Base-by-base conservation (phyloP, 768 basidiomycete species). In the Russula earlei region DNA sequence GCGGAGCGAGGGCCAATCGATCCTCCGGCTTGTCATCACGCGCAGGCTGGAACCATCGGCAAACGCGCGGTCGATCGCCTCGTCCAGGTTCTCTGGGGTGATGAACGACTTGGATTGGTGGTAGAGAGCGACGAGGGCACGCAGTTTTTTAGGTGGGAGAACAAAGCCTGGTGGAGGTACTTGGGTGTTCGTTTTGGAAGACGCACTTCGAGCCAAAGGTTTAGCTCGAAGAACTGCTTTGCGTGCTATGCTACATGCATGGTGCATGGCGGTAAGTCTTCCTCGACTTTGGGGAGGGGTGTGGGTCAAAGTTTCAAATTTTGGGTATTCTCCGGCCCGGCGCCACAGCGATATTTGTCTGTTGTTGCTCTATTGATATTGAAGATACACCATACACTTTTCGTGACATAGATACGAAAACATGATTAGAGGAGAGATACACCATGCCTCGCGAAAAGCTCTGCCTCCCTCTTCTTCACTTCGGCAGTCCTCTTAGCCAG, bases 111-210 rank as follows among this genome's bases (percentile, higher is more conserved):
- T 80, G 47, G 83, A 71, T 70, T 87, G 80, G 72, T 91, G 87
- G 72, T 90, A 91, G 51, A 91, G 77, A 10, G 81, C 76, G 59
- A 89, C 77, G 59, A 90, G 81, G 3, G 85, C 83, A 56, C 85
- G 84, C 73, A 88, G 74, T 70, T 72, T 76, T 20, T 77, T 72
- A 3, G 75, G 74, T 2, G 83, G 74, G 4, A 84, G 75, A n/a
- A 70, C 63, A 49, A 62, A 54, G 17, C 53, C 46, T 4, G 62
- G 55, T 38, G 54, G 56, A 3, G 56, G 47, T 0, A 53, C n/a
- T 25, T 60, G 42, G 4, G 54, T 15, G 17, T 54, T 34, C 19
- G 59, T 60, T 10, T 53, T 46, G 11, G 63, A 54, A 25, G 67
- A 65, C 31, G 54, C n/a, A 37, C 58, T 31, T 14, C 67, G 65